These are phyloP conservation scores for Vickermania ingenoplastis DNA, from an alignment of 208 protist genomes.

Conservation along the genomic window DNA sequence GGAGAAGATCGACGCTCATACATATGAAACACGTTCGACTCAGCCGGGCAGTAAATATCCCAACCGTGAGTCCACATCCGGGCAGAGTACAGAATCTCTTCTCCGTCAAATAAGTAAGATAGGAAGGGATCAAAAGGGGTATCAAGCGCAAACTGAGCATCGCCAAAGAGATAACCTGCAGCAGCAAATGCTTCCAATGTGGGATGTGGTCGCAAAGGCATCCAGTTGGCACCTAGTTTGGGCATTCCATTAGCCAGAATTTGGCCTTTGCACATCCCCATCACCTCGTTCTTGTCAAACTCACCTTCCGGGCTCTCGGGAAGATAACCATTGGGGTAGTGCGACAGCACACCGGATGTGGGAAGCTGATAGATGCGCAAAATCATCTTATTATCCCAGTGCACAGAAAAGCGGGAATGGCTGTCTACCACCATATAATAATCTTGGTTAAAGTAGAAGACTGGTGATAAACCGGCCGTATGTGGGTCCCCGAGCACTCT, in stretches of 20 bases:
- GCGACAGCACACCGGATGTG: constrained; percentile 55
- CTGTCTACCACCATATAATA: constrained; percentile 85
- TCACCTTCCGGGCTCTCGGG: constrained; percentile 33
- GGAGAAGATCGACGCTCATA: constrained; percentile 45
- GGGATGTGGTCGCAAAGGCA: constrained; percentile 10
- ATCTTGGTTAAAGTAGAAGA: constrained; percentile 64
- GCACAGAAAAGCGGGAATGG: constrained; percentile 61
- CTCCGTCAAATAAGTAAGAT: constrained; percentile 89
- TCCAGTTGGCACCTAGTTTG: constrained; percentile 51
- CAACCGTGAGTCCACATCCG: constrained; percentile 84
- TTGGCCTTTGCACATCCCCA: constrained; percentile 63
- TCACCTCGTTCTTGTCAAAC: constrained; percentile 27
- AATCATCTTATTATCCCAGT: constrained; percentile 78
- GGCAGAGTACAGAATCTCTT: constrained; percentile 82
- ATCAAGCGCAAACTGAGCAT: constrained; percentile 59
- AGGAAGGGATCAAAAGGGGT: constrained; percentile 91
- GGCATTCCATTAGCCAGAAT: constrained; percentile 52
- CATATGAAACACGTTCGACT: constrained; percentile 73
- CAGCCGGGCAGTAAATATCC: constrained; percentile 70
- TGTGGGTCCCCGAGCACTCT: constrained; percentile 58
- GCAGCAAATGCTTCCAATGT: constrained; percentile 52
- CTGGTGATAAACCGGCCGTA: constrained; percentile 70
- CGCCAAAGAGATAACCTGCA: constrained; percentile 68
- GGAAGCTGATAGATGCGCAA: constrained; percentile 41
- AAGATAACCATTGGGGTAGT: constrained; percentile 74